These are phyloP conservation scores for Stephanodiscus minutulus DNA, from an alignment of 108 stramenopile species.

Conservation along the genomic window DNA sequence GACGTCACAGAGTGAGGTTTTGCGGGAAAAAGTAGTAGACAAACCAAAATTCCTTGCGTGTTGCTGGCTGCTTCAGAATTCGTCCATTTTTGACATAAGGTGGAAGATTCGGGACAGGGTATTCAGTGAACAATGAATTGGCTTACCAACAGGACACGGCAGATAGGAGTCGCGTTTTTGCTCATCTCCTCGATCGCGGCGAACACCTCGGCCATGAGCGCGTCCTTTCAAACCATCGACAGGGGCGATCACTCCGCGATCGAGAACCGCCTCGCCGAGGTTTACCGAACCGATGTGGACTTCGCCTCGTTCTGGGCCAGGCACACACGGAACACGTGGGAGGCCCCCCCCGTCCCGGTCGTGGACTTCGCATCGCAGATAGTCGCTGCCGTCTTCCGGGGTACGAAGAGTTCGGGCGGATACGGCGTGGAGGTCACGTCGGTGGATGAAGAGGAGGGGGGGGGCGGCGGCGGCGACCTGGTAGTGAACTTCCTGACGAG, in stretches of 20 bases:
- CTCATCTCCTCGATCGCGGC: background rate
- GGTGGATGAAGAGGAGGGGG: background rate
- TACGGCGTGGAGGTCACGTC: background rate
- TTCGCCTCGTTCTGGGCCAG: background rate
- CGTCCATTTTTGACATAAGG: no score
- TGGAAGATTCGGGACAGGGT: no score
- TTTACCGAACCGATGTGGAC: slow-evolving; percentile 1
- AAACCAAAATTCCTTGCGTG: no score
- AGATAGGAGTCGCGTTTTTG: background rate
- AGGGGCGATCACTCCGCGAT: background rate
- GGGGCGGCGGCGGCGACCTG: background rate
- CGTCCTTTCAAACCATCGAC: slow-evolving; percentile 9
- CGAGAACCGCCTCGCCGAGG: background rate
- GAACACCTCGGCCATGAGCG: background rate
- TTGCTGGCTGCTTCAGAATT: no score
- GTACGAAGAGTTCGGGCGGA: background rate
- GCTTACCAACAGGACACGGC: background rate
- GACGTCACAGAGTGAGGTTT: no score
- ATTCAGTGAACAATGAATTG: background rate
- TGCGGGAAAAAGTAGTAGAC: no score
- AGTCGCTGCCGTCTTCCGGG: background rate
- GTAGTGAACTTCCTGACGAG: slow-evolving; percentile 3
- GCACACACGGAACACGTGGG: background rate
- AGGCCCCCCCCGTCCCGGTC: background rate
- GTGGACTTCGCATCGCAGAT: slow-evolving; percentile 5